Base-by-base conservation (phyloP, 352 stramenopile species). In the Pythium dissimile region DNA sequence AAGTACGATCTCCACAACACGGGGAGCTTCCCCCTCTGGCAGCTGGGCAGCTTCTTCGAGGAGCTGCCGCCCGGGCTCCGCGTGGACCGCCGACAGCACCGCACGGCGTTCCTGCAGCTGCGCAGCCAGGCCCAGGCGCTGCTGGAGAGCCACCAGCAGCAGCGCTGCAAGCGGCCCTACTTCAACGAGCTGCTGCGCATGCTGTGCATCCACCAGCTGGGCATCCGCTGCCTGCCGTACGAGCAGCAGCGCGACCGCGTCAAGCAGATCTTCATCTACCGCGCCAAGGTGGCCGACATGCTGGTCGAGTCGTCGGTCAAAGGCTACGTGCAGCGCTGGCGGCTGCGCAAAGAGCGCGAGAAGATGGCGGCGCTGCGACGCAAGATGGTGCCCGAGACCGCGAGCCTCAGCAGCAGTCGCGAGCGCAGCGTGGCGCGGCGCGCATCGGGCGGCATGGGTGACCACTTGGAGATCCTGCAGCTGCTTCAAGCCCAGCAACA, bases 201-300 rank as follows among this genome's bases (percentile, higher is more conserved):
- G 18, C 49, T 92, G 49, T 92, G 79, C 51, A 92, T 92, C 44
- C 79, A 92, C 39, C 81, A 92, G 20, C 64, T 92, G n/a, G 81
- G 81, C 8, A 92, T 92, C 43, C 79, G 79, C 16, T 85, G 79
- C 27, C 63, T 92, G 34, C 79, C 79, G 16, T 92, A 92, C 56
- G 81, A 92, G 54, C 81, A 92, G 56, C 81, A 89, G 53, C 72
- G 81, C 53, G 81, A 89, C 52, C 81, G 81, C 9, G 81, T 92
- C 46, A 92, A 92, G 51, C 79, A 92, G 61, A 92, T 92, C 59
- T 92, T 92, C 47, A 81, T 92, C 67, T 89, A 87, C 58, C 66
- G 77, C 3, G 80, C 76, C 35, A 89, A 89, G 54, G 75, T 92
- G 28, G 79, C 81, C 21, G 64, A 82, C 28, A 92, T 92, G 81